These are phyloP conservation scores for Hypoxylon sp. DNA, from an alignment of 2,329 filamentous ascomycete genomes.

Conservation along the genomic window DNA sequence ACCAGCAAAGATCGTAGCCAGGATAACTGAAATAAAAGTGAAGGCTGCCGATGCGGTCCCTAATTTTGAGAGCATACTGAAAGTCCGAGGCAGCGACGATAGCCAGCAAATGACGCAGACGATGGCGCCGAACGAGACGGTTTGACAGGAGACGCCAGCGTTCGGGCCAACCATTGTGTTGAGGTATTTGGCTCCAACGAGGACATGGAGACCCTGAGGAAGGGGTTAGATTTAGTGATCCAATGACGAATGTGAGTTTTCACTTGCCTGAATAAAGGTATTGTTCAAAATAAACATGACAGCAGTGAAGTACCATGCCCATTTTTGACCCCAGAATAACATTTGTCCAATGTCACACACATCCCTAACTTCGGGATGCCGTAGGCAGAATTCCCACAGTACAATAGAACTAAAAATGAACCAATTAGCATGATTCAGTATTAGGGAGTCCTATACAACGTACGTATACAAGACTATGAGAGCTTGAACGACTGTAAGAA, in stretches of 20 bases:
- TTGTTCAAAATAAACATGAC: slow-evolving; percentile 96
- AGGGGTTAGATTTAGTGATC: slow-evolving; percentile 34
- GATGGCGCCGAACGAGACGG: slow-evolving; percentile 83
- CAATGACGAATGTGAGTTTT: slow-evolving; percentile 24
- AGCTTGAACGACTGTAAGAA: slow-evolving; percentile 85
- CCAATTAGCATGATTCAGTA: not conserved
- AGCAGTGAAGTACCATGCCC: slow-evolving; percentile 78
- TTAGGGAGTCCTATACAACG: slow-evolving; percentile 66
- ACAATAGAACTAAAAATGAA: slow-evolving; percentile 46
- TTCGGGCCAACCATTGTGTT: slow-evolving; percentile 86
- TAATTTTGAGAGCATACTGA: slow-evolving; percentile 82
- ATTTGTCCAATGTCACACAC: slow-evolving; percentile 97
- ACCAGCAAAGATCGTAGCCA: slow-evolving; percentile 86
- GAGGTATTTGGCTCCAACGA: slow-evolving; percentile 87
- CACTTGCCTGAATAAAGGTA: slow-evolving; percentile 82
- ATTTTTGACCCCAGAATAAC: slow-evolving; percentile 87
- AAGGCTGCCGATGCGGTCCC: slow-evolving; percentile 86
- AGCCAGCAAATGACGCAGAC: slow-evolving; percentile 82
- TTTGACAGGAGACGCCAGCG: slow-evolving; percentile 74
- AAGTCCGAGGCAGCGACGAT: slow-evolving; percentile 87
- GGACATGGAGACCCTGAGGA: slow-evolving; percentile 80
- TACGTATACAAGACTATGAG: slow-evolving; percentile 87
- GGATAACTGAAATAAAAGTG: slow-evolving; percentile 89
- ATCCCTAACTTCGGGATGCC: slow-evolving; percentile 91
- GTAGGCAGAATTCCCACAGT: slow-evolving; percentile 82